A percentile compares a stretch with the other conserved stretches of the same genome.
These are phyloP conservation scores for Tillandsia fasciculata DNA, from an alignment of 176 grass and related monocot genomes.

Conservation along the genomic window DNA sequence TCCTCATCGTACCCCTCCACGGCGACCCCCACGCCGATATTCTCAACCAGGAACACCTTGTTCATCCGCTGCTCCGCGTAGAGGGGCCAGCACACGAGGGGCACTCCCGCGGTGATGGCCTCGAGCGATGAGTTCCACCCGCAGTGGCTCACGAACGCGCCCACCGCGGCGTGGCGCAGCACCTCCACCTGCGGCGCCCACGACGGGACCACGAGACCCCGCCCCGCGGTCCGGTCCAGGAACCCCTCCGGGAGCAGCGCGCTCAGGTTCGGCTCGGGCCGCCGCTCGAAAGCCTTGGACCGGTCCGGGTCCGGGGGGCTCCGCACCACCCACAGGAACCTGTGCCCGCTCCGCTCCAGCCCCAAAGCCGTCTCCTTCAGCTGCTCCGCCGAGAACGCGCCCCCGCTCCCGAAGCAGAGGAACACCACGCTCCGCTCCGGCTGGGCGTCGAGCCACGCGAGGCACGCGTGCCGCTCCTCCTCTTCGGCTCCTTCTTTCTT, in stretches of 20 bases:
- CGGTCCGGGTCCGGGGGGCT: neutral
- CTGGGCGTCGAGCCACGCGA: constrained; percentile 17
- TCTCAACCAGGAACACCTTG: no score
- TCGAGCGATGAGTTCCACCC: constrained; percentile 22
- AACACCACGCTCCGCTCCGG: constrained; percentile 14
- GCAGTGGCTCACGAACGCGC: constrained; percentile 23
- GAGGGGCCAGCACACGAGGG: neutral
- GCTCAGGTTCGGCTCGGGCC: neutral
- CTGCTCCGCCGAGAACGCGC: constrained; percentile 16
- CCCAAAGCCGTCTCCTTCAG: constrained; percentile 17
- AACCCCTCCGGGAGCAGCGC: constrained; percentile 23
- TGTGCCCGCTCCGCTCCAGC: constrained; percentile 16
- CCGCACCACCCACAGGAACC: constrained; percentile 22
- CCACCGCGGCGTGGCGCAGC: constrained; percentile 9
- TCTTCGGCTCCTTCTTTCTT: constrained; percentile 5
- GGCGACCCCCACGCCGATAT: no score
- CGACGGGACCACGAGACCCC: constrained; percentile 12
- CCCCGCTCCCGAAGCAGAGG: constrained; percentile 23
- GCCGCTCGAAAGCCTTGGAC: neutral
- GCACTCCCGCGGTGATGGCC: neutral
- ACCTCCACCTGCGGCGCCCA: constrained; percentile 9
- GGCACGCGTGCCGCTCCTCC: constrained; percentile 1
- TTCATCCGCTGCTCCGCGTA: no score
- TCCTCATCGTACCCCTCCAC: no score
- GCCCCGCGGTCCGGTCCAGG: constrained; percentile 19